These are phyloP conservation scores for Anaeromyces robustus DNA, from an alignment of 192 early-diverging fungal species.

Conservation along the genomic window DNA sequence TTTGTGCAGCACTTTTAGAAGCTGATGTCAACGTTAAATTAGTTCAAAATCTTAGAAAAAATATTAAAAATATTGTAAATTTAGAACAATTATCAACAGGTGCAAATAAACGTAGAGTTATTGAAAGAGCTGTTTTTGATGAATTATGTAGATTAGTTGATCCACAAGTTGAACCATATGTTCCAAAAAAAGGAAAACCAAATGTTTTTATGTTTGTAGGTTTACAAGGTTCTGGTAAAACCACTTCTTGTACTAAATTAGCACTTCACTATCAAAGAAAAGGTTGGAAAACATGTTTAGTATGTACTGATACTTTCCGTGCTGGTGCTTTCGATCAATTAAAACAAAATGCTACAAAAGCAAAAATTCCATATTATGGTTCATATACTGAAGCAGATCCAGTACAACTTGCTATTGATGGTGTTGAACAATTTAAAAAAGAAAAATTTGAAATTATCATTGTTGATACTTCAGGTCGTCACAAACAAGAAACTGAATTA, in stretches of 20 bases:
- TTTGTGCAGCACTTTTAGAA: conserved; percentile 73
- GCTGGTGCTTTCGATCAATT: conserved; percentile 98
- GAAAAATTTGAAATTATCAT: conserved; percentile 93
- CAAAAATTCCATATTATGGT: conserved; percentile 93
- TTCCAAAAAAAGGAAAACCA: conserved; percentile 62
- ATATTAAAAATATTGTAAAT: conserved; percentile 68
- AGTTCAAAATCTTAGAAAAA: conserved; percentile 64
- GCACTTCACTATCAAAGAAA: conserved; percentile 84
- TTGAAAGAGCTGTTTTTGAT: conserved; percentile 59
- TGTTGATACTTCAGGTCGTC: conserved; percentile 94
- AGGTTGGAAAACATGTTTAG: conserved; percentile 81
- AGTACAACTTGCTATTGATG: conserved; percentile 75
- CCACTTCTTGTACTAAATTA: conserved; percentile 91
- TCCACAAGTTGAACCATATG: conserved; percentile 36
- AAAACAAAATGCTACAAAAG: conserved; percentile 93
- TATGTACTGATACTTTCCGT: conserved; percentile 93
- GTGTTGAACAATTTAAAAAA: conserved; percentile 82
- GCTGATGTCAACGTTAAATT: conserved; percentile 83
- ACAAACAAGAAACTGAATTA: conserved; percentile 84
- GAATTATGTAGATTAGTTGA: conserved; percentile 76
- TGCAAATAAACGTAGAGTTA: conserved; percentile 58
- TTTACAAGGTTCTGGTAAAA: conserved; percentile 88
- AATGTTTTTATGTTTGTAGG: conserved; percentile 97
- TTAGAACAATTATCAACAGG: conserved; percentile 68
- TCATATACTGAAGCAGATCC: conserved; percentile 88